Evolutionary conservation across 208 protist species (phyloP).

Genomic region (Vickermania ingenoplastis): DNA sequence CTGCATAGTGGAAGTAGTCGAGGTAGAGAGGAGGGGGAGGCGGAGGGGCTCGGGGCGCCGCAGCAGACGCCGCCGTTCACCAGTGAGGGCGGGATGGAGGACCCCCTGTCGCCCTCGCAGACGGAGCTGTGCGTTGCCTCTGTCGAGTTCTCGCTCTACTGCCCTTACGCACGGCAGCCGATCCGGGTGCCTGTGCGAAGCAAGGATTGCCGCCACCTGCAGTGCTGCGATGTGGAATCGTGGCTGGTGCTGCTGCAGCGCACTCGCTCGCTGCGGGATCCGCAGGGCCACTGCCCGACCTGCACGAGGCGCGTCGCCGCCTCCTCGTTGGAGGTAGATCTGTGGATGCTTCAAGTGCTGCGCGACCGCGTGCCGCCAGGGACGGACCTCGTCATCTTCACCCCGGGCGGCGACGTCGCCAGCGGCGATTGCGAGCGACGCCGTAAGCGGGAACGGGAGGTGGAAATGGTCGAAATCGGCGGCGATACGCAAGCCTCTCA

Average conservation of each 20-base stretch:
- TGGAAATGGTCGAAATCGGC: conserved; percentile 23
- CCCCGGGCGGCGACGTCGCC: conserved; percentile 60
- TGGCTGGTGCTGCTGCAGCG: conserved; percentile 78
- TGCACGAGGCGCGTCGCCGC: conserved; percentile 68
- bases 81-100: too few species aligned
- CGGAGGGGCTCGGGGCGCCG: too few species aligned
- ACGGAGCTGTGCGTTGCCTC: conserved; percentile 63
- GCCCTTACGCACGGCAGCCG: conserved; percentile 70
- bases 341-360: conserved; percentile 68
- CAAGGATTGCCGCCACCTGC: conserved; percentile 66
- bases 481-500: conserved; percentile 10
- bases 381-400: conserved; percentile 70
- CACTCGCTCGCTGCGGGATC: conserved; percentile 74
- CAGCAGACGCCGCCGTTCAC: too few species aligned
- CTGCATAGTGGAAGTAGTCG: too few species aligned
- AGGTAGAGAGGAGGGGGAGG: too few species aligned
- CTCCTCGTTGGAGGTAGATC: conserved; percentile 73
- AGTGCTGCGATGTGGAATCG: conserved; percentile 87
- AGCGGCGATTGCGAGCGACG: conserved; percentile 59
- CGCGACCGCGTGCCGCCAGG: conserved; percentile 51
- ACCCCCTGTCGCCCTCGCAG: conserved; percentile 25
- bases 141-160: conserved; percentile 79
- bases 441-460: conserved; percentile 46
- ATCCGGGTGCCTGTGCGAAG: conserved; percentile 66
- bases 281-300: conserved; percentile 72